phyloP scores from a whole-genome alignment of 2,329 filamentous ascomycete genomes.

The Apiospora rasikravindrae region DNA sequence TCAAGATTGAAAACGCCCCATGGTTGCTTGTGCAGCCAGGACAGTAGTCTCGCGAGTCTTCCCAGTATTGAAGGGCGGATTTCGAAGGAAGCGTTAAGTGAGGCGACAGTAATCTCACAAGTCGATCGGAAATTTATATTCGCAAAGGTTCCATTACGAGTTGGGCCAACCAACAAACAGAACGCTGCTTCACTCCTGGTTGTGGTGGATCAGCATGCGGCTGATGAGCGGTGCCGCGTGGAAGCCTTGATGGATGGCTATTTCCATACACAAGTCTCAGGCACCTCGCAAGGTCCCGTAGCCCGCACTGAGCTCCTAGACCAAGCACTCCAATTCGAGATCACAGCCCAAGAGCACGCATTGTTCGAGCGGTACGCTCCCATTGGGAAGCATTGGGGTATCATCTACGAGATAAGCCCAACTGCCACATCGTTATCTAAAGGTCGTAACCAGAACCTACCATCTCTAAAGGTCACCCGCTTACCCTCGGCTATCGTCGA shows the following conservation, averaged over 20 bases:
- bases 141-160: slow-evolving; percentile 55
- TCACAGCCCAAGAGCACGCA: slow-evolving; percentile 63
- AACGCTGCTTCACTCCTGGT: slow-evolving; percentile 56
- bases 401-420: slow-evolving; percentile 61
- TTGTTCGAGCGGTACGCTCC: slow-evolving; percentile 59
- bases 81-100: slow-evolving; percentile 63
- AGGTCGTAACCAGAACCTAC: slow-evolving; percentile 6
- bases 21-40: not conserved
- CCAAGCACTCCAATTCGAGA: slow-evolving; percentile 67
- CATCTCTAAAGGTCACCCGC: slow-evolving; percentile 54
- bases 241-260: slow-evolving; percentile 70
- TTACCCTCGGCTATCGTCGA: slow-evolving; percentile 78
- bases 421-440: slow-evolving; percentile 19
- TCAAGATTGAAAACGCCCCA: no score
- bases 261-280: slow-evolving; percentile 40
- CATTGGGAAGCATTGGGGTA: slow-evolving; percentile 76
- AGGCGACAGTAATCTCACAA: slow-evolving; percentile 75
- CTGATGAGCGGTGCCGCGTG: slow-evolving; percentile 84
- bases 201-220: slow-evolving; percentile 91
- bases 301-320: slow-evolving; percentile 46
- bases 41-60: slow-evolving; percentile 27
- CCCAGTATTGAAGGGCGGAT: slow-evolving; percentile 51
- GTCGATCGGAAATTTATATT: slow-evolving; percentile 92
- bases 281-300: slow-evolving; percentile 19
- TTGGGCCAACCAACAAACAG: slow-evolving; percentile 2